Evolutionary conservation across 768 basidiomycete genomes (phyloP).

Genomic region (Boletus speciosus): DNA sequence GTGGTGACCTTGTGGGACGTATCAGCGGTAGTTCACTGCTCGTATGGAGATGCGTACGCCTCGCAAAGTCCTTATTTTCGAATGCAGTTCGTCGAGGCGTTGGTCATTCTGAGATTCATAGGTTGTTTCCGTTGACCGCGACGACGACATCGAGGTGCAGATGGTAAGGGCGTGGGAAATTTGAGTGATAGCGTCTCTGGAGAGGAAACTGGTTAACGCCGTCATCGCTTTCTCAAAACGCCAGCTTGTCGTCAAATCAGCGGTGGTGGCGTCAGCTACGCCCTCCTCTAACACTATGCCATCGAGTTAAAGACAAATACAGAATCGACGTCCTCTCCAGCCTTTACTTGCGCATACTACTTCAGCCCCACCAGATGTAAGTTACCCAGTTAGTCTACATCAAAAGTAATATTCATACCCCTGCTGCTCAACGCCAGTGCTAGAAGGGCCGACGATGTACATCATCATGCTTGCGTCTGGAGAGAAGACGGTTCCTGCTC

Average conservation of each 20-base stretch:
- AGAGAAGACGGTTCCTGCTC: constrained; percentile 24
- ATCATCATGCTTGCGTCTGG: constrained; percentile 25
- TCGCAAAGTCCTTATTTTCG: constrained; percentile 76
- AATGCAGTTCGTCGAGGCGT: constrained; percentile 76
- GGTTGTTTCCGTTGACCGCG: constrained; percentile 55
- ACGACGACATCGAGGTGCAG: constrained; percentile 33
- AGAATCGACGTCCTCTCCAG: too few relatives aligned
- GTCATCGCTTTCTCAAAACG: too few relatives aligned
- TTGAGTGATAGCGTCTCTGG: background rate
- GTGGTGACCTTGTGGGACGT: constrained; percentile 61
- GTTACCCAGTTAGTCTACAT: background rate
- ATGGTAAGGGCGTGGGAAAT: constrained; percentile 20
- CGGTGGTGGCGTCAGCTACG: too few relatives aligned
- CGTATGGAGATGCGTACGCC: constrained; percentile 38
- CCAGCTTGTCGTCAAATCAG: too few relatives aligned
- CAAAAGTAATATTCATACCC: background rate
- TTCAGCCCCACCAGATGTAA: constrained; percentile 14
- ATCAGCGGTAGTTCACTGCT: background rate
- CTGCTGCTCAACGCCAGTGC: constrained; percentile 1
- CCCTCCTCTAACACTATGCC: too few relatives aligned
- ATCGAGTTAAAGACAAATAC: too few relatives aligned
- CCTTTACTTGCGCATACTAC: too few relatives aligned
- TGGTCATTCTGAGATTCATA: constrained; percentile 88
- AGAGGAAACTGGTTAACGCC: too few relatives aligned
- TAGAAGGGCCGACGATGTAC: constrained; percentile 35